Evolutionary conservation across 495 filamentous ascomycete species (phyloP), one percentile per base, ranked within the genome.

Genomic region (Tuber indicum): DNA sequence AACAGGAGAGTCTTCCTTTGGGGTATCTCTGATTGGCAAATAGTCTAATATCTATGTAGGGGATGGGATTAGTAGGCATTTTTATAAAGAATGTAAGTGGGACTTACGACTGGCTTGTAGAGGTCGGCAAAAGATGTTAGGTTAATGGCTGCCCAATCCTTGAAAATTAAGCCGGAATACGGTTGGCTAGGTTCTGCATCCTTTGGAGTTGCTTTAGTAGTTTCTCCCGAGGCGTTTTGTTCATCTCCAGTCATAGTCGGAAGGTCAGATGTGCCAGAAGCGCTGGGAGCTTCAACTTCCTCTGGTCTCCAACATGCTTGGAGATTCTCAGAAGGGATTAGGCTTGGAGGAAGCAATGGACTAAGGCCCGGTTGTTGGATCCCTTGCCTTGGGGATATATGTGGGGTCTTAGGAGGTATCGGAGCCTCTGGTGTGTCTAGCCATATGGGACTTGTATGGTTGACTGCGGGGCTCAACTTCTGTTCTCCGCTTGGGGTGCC

Each of bases 51-150:
- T 16, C 78, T 79, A 78, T 7, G 17, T 19, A 62, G 46, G 12
- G 42, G 16, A 46, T 69, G 12, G 42, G 16, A 46, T 69, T 46
- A 47, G 49, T 16, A 46, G 8, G n/a, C 19, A 71, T 10, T 43
- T 16, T 21, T 26, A 10, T 32, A 43, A 32, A 36, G 36, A 79
- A 32, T 16, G 26, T 3, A 52, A 10, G n/a, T 17, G 19, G 1
- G 32, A n/a, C 72, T 16, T 79, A 80, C 78, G 5, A 73, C 72
- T 44, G 78, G 76, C 46, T 72, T 80, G 7, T 41, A 71, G 10
- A 75, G 73, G 21, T 73, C 78, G 26, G 69, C 39, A n/a, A 75
- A 75, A 1, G 45, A 32, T 8, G 26, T 5, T 32, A 62, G 12
- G 58, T 62, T 62, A 10, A 62, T 26, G 23, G 58, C n/a, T 32